A percentile compares a stretch with the other conserved stretches of the same genome.
phyloP scores from a whole-genome alignment of 2,329 filamentous ascomycete genomes.

The Elsinoe ampelina region DNA sequence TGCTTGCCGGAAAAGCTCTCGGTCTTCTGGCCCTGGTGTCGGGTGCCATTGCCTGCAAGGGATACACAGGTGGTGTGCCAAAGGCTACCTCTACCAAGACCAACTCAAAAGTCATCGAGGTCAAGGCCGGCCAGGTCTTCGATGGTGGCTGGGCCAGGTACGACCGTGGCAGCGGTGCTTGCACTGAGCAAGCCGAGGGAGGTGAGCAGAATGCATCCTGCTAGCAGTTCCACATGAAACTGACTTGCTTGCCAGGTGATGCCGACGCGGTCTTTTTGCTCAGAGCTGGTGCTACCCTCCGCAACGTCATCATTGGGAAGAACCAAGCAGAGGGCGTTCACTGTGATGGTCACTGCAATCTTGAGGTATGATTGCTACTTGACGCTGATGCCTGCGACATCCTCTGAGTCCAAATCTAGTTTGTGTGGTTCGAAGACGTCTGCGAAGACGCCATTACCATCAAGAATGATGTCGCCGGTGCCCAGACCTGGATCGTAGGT shows the following conservation, averaged over 20 bases:
- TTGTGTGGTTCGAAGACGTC: conserved; percentile 42
- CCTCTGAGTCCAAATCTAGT: too few species aligned
- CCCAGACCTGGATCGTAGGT: conserved; percentile 17
- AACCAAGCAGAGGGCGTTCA: conserved; percentile 45
- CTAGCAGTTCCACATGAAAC: not conserved
- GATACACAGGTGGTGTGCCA: conserved; percentile 17
- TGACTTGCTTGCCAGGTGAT: conserved; percentile 11
- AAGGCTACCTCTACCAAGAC: conserved; percentile 15
- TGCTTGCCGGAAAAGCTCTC: conserved; percentile 11
- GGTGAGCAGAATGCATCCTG: conserved; percentile 25
- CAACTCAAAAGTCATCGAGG: conserved; percentile 27
- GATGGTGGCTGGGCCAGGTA: conserved; percentile 31
- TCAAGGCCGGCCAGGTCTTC: conserved; percentile 20
- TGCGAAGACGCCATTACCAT: conserved; percentile 33
- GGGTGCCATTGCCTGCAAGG: conserved; percentile 17
- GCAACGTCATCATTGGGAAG: conserved; percentile 46
- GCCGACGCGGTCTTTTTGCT: conserved; percentile 44
- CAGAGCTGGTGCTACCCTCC: conserved; percentile 42
- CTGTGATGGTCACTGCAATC: conserved; percentile 40
- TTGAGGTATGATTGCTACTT: too few species aligned
- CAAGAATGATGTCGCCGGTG: conserved; percentile 21
- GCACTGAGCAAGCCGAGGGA: conserved; percentile 37
- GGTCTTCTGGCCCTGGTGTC: conserved; percentile 21
- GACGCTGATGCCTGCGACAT: too few species aligned
- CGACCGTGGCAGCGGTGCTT: conserved; percentile 32